Conservation (phyloP, 2,329 filamentous ascomycete genomes). For the Colletotrichum caudatum region DNA sequence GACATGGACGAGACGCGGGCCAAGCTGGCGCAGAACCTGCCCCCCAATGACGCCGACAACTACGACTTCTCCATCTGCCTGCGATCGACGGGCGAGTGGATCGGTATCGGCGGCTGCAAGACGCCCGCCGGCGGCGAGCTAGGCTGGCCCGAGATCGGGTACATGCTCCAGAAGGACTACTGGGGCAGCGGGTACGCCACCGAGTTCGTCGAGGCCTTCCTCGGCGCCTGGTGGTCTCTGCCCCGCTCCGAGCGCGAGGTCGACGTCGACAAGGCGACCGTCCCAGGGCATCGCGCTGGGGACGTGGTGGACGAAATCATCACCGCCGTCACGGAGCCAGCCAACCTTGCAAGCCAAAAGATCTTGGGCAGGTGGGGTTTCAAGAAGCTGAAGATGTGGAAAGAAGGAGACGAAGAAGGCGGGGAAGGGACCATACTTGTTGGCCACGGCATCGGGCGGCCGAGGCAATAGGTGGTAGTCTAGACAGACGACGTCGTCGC, state of each 20-base stretch:
- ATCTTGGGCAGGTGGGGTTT: constrained; percentile 71
- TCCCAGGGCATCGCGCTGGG: constrained; percentile 43
- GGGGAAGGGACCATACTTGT: constrained; percentile 14
- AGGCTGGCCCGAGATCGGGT: constrained; percentile 71
- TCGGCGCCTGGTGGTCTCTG: constrained; percentile 62
- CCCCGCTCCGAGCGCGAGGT: constrained; percentile 59
- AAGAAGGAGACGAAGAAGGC: constrained; percentile 44
- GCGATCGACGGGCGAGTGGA: constrained; percentile 60
- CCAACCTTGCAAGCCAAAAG: constrained; percentile 65
- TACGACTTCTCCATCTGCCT: constrained; percentile 69
- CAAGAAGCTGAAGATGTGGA: constrained; percentile 56
- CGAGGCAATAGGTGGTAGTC: not conserved
- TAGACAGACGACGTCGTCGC: not conserved
- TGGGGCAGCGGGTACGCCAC: constrained; percentile 70
- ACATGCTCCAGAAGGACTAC: constrained; percentile 63
- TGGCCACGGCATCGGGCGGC: constrained; percentile 21
- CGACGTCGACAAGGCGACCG: constrained; percentile 56
- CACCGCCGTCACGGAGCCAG: constrained; percentile 59
- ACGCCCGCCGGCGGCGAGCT: constrained; percentile 51
- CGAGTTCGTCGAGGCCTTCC: constrained; percentile 64
- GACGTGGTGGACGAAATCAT: constrained; percentile 55
- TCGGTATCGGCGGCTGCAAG: constrained; percentile 64
- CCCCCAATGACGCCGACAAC: constrained; percentile 61
- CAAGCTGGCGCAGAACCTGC: constrained; percentile 56
- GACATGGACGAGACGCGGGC: constrained; percentile 58